Evolutionary conservation across 164 flowering plant species (phyloP).

Genomic region (Paratinospora sagittata): DNA sequence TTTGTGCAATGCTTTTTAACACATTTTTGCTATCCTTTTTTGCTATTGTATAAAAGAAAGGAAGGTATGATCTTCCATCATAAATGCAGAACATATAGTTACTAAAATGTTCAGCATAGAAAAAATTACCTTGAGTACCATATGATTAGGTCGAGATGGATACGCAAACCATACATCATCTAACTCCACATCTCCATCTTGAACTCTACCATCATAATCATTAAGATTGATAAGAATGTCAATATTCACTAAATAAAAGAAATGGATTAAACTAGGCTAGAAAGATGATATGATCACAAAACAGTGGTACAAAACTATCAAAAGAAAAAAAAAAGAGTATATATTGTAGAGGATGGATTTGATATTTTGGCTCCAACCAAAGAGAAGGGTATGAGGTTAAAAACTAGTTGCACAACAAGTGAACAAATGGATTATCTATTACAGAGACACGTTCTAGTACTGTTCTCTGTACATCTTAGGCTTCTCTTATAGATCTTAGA

Average conservation of each 20-base stretch:
- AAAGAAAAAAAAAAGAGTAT: not conserved
- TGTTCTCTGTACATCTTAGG: too few species aligned
- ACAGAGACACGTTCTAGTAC: too few species aligned
- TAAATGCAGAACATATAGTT: not conserved
- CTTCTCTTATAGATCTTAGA: too few species aligned
- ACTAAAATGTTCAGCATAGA: not conserved
- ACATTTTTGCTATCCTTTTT: too few species aligned
- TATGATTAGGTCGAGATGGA: slow-evolving; percentile 88
- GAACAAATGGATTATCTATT: too few species aligned
- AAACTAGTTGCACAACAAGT: not conserved
- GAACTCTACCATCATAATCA: slow-evolving; percentile 39
- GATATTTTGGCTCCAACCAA: not conserved
- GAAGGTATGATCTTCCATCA: not conserved
- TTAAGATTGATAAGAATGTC: not conserved
- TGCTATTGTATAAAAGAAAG: not conserved
- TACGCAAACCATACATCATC: slow-evolving; percentile 98
- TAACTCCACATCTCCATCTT: slow-evolving; percentile 81
- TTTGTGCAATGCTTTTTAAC: too few species aligned
- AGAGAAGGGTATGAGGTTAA: not conserved
- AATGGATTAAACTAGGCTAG: not conserved
- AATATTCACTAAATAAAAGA: not conserved
- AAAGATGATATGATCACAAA: not conserved
- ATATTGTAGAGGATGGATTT: not conserved
- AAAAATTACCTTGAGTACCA: slow-evolving; percentile 76
- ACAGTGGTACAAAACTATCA: not conserved